Base-by-base conservation (phyloP, 495 filamentous ascomycete genomes). In the Lepidopterella palustris region DNA sequence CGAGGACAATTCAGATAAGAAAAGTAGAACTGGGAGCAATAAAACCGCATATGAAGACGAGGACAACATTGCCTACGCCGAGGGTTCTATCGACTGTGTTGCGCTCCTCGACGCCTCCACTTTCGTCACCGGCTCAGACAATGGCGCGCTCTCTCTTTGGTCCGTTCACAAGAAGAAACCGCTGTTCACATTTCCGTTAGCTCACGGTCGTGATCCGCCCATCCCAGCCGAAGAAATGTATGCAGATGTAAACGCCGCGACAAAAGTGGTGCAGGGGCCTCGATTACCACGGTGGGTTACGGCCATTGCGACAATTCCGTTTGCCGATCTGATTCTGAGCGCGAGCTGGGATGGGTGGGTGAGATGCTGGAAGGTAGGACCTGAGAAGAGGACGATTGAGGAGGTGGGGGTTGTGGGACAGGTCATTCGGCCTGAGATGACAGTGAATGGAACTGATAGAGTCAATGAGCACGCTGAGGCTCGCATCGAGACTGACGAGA, bases 291-390 rank as follows among this genome's bases (percentile, higher is more conserved):
- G 92, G 56, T 91, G 88, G 80, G 92, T 98, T 70, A 97, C 93
- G 8, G 93, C 93, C 1, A 74, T 98, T 45, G 77, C 86, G 26
- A 87, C 87, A 3, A 77, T 97, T 35, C 90, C 92, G 0, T 95
- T 89, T 66, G 90, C 88, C 9, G 90, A 98, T 66, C 73, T 96
- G 27, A 79, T 97, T 35, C 73, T 97, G 32, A 92, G 84, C 60
- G 93, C 92, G 15, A 95, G 89, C 70, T 97, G 92, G 90, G 93
- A 98, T 73, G 93, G 93, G 1, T 82, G 78, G 65, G 79, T 97
- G 15, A 79, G 92, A 26, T 86, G 84, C n/a, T 98, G 91, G 90
- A 81, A 76, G 57, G 76, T 97, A 42, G 87, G 85, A 35, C 79
- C 87, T 21, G 91, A 96, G 63, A 96, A 95, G 73, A 84, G 81